Base-by-base conservation (phyloP, 441 rosid genomes). In the Erysimum cheiri region DNA sequence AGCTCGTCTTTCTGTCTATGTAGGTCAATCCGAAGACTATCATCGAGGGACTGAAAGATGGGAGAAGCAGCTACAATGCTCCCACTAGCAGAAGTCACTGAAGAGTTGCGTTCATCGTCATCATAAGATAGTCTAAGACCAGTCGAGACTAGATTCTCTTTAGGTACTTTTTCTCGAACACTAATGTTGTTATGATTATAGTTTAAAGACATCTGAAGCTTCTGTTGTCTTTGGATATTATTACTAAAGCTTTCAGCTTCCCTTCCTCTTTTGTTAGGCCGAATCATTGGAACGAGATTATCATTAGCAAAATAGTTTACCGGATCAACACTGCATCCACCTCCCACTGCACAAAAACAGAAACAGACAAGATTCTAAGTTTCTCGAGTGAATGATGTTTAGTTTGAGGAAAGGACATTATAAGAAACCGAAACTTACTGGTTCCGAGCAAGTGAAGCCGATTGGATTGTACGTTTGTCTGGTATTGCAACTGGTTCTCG, bases 61-160 rank as follows among this genome's bases (percentile, higher is more conserved):
- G 90, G 83, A 14, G 81, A 77, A 28, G 78, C 65, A 35, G 70
- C 69, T 26, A 74, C 36, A 60, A 85, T 77, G 66, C 69, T 77
- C n/a, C 82, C 91, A 69, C 85, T 81, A 40, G 72, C 82, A 66
- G 86, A 80, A 53, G 88, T 77, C 60, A 83, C 78, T 1, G 91
- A 80, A 58, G 96, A 85, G 73, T 89, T 89, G 57, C 68, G 89
- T 67, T 85, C 90, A 50, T 89, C 96, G 56, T 89, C 90, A 48
- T 84, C 92, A 31, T 62, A 82, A 2, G 90, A 83, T 46, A 87
- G 83, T 65, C 75, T 87, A 67, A 87, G 75, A 64, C 92, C 92
- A 40, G 85, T 87, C 5, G 92, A 89, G 35, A 85, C 86, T 32
- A 77, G 77, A 73, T 82, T 83, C 49, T 84, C 85, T 62, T 87